Percentiles rank a stretch among this genome's conserved stretches.
These are phyloP conservation scores for Pistacia atlantica DNA, from an alignment of 345 rosid genomes.

Conservation along the genomic window DNA sequence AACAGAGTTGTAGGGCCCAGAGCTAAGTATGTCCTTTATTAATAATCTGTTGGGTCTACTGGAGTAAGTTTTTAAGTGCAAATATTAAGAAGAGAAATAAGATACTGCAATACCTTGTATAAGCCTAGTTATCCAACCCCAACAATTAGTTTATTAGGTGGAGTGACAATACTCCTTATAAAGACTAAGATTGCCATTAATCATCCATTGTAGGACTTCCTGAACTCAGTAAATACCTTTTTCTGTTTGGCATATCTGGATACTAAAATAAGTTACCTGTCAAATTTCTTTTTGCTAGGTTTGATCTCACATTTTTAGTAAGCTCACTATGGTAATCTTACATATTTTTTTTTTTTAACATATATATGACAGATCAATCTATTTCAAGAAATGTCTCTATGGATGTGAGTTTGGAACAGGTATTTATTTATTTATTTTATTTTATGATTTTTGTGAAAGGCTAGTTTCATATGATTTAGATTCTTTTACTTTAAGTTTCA, in stretches of 20 bases:
- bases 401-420: slow-evolving; percentile 74
- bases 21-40: not conserved
- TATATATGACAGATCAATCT: slow-evolving; percentile 60
- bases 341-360: slow-evolving; percentile 13
- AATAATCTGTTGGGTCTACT: not conserved
- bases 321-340: slow-evolving; percentile 1
- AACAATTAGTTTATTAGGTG: too few species aligned
- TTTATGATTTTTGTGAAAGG: not conserved
- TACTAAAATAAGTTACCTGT: not conserved
- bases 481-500: not conserved
- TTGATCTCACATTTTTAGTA: not conserved
- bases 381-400: slow-evolving; percentile 60
- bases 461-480: slow-evolving; percentile 9
- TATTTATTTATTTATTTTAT: slow-evolving; percentile 28
- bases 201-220: too few species aligned
- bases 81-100: not conserved
- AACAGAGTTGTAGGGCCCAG: not conserved
- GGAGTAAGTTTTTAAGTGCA: too few species aligned
- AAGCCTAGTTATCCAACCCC: too few species aligned
- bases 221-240: too few species aligned
- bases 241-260: not conserved
- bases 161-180: too few species aligned
- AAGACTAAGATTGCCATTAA: too few species aligned
- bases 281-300: not conserved
- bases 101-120: not conserved